A percentile compares a stretch with the other conserved stretches of the same genome.
These are phyloP conservation scores for Cetraspora pellucida DNA, from an alignment of 192 early-diverging fungal species.

Conservation along the genomic window DNA sequence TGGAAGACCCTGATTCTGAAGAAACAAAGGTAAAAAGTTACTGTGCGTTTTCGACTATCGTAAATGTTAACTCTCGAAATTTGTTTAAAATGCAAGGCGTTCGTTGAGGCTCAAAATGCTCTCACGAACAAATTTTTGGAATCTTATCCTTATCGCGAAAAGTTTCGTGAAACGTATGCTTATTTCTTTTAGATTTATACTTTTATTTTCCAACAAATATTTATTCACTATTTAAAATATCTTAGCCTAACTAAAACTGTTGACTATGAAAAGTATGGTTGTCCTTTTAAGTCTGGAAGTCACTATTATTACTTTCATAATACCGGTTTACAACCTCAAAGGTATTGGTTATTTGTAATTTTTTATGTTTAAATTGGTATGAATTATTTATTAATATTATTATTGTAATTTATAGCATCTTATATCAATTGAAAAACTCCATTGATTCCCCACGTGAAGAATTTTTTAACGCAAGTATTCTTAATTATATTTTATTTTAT, in stretches of 20 bases:
- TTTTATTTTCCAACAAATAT: not conserved
- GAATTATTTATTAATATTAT: not conserved
- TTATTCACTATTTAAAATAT: not conserved
- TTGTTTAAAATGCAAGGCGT: constrained; percentile 37
- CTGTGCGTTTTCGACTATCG: not conserved
- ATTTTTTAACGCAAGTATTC: constrained; percentile 44
- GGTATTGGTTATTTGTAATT: not conserved
- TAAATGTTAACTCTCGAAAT: not conserved
- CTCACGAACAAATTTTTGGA: constrained; percentile 51
- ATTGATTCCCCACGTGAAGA: constrained; percentile 19
- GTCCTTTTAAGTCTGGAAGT: constrained; percentile 59
- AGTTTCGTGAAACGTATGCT: constrained; percentile 43
- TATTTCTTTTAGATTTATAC: not conserved
- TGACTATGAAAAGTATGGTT: constrained; percentile 61
- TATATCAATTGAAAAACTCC: constrained; percentile 51
- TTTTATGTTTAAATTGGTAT: not conserved
- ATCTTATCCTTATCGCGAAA: constrained; percentile 41
- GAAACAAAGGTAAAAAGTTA: constrained; percentile 52
- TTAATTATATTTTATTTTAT: constrained; percentile 48
- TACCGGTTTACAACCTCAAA: constrained; percentile 61
- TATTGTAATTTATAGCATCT: constrained; percentile 36
- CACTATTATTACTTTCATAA: constrained; percentile 71
- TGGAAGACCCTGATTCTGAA: constrained; percentile 65
- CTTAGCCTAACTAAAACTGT: constrained; percentile 54
- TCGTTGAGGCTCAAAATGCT: constrained; percentile 65